These are phyloP conservation scores for Kodamaea sagamina DNA, from an alignment of 805 yeast genomes.

Conservation along the genomic window DNA sequence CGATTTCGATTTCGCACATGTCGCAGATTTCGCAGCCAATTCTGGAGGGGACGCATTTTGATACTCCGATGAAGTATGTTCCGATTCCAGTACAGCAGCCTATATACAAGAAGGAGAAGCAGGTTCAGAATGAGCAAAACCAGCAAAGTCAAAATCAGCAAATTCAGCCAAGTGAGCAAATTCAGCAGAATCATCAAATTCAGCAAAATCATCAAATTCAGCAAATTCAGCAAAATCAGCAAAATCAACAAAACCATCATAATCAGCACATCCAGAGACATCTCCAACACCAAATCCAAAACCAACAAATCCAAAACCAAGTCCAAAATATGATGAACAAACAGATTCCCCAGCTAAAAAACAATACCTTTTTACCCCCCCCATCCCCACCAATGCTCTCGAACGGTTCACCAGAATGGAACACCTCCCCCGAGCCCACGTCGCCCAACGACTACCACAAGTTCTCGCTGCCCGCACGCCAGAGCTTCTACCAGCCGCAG, in stretches of 20 bases:
- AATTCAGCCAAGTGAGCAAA: slow-evolving; percentile 10
- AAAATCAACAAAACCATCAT: too few species aligned
- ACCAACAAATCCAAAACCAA: slow-evolving; percentile 12
- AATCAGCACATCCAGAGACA: slow-evolving; percentile 13
- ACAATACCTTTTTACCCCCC: slow-evolving; percentile 38
- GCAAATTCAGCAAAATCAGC: slow-evolving; percentile 11
- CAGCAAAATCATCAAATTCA: too few species aligned
- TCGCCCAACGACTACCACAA: slow-evolving; percentile 17
- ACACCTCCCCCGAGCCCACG: slow-evolving; percentile 40
- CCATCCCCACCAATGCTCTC: slow-evolving; percentile 36
- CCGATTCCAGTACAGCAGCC: slow-evolving; percentile 46
- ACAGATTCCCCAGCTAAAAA: slow-evolving; percentile 9
- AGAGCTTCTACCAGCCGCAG: slow-evolving; percentile 40
- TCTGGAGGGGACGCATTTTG: slow-evolving; percentile 5
- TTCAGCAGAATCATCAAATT: slow-evolving; percentile 8
- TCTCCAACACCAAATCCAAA: too few species aligned
- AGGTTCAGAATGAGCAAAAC: slow-evolving; percentile 9
- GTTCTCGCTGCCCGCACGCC: slow-evolving; percentile 29
- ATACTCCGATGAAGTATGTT: slow-evolving; percentile 29
- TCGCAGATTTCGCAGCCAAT: too few species aligned
- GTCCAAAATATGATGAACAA: slow-evolving; percentile 1
- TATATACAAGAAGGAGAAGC: slow-evolving; percentile 16
- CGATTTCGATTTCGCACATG: neutral
- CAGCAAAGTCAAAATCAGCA: slow-evolving; percentile 15
- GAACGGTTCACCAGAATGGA: slow-evolving; percentile 39